Evolutionary conservation across 345 rosid genomes (phyloP), one percentile per base, ranked within the genome.

Genomic region (Lagerstroemia speciosa): DNA sequence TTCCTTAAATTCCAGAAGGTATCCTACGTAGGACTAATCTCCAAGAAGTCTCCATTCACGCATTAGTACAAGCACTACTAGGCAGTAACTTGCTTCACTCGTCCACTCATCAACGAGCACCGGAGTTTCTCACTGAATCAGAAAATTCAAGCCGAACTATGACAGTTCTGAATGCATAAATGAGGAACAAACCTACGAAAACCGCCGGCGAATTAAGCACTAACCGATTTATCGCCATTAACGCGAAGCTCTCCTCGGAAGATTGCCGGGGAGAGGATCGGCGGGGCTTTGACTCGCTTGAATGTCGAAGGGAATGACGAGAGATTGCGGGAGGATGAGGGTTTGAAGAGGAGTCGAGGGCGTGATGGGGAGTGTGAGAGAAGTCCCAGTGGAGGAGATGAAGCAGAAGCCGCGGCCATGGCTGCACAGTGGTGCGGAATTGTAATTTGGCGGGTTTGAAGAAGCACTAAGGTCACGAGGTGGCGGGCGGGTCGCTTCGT

Each of bases 31-130:
- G 27, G 61, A 24, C 61, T n/a, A 24, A 24, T 55, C 24, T 26
- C 61, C 16, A 12, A 8, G 34, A 26, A 58, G 16, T 58, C 63
- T 20, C 5, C 34, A 30, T 26, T 27, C 34, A 58, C 19, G 63
- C 63, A 58, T 58, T 58, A 27, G 15, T 8, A 58, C 63, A 58
- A 58, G 63, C 63, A 58, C 63, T 58, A 26, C 5, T 58, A 26
- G 1, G 27, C 33, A 58, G 22, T 1, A 27, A 27, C 3, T 1
- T 1, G 29, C 31, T 26, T 26, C 31, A 10, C 61, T 7, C 61
- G 14, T 6, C 30, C 61, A 26, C 8, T n/a, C 61, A 55, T 22
- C 30, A 27, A 58, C 19, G 5, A 29, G 29, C 17, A 29, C 16
- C 3, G 34, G 14, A 58, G 6, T 16, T 30, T 27, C 8, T 58